Evolutionary conservation across 352 stramenopile genomes (phyloP), one percentile per base, ranked within the genome.

Genomic region (Elongisporangium senticosum): DNA sequence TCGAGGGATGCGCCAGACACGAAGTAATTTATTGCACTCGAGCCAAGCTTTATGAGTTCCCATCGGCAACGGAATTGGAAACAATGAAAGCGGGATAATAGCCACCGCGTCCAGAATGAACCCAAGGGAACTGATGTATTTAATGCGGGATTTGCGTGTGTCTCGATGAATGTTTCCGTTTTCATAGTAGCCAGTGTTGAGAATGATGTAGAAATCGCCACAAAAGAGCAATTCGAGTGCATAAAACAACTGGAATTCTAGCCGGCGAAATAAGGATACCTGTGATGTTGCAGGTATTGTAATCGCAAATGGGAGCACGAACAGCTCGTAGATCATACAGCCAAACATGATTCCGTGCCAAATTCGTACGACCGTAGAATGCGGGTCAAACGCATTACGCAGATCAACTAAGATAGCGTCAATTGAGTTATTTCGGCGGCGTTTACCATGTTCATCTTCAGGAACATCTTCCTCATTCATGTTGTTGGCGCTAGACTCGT

Each of bases 101-200:
- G 79, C 68, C 4, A 74, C 17, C 1, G 75, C 24, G 23, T 88
- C 77, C 5, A 87, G 53, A 5, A 73, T 2, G 53, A 89, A 89
- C 1, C 65, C 68, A 0, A 53, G 13, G 3, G 75, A 87, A 13
- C 14, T 55, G 17, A 86, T 26, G 57, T 82, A 87, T 21, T 74
- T 81, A 20, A 49, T 49, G 3, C 74, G 63, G 8, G 77, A 62
- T n/a, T 67, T 74, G 2, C 55, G 61, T 39, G 64, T 69, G 51
- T 86, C 75, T 0, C 68, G 69, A 20, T 71, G 61, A 8, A 87
- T 71, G 33, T 81, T 80, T 55, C 77, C 73, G 48, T 72, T 65
- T 47, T 83, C 60, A 60, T 89, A 87, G 55, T 75, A 87, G 13
- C 79, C 76, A 17, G 73, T 84, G 59, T 86, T 73, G 22, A 79